phyloP scores from a whole-genome alignment of 1,284 basidiomycete genomes.

The Mycena sp. region DNA sequence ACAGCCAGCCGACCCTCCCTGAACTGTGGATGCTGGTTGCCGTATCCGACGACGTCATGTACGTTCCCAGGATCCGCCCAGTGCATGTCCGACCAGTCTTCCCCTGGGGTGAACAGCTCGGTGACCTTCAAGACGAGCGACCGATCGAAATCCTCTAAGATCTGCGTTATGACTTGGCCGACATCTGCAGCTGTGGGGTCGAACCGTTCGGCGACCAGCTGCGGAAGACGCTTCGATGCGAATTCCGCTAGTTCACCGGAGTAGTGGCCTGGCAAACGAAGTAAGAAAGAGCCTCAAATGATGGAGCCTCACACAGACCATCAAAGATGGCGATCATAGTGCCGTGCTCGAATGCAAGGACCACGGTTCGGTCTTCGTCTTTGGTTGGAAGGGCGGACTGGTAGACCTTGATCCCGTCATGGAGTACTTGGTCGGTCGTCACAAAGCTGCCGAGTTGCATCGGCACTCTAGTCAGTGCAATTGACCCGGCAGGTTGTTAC shows the following conservation, averaged over 20 bases:
- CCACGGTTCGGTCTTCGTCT: no score
- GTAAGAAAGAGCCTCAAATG: neutral
- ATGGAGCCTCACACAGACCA: conserved; percentile 6
- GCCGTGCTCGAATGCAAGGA: no score
- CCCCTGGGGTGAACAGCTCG: neutral
- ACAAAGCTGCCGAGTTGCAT: neutral
- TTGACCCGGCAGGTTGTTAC: no score
- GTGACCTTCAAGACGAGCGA: neutral
- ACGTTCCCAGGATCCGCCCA: neutral
- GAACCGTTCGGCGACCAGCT: conserved; percentile 5
- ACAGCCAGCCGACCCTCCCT: neutral
- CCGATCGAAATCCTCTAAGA: no score
- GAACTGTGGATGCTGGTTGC: neutral
- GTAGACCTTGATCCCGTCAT: conserved; percentile 1
- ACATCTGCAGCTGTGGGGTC: neutral
- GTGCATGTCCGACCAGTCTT: neutral
- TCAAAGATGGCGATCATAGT: conserved; percentile 17
- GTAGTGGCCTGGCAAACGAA: conserved; percentile 8
- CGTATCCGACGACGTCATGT: neutral
- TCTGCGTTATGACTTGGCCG: conserved; percentile 4
- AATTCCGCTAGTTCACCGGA: conserved; percentile 3
- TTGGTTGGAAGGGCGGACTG: no score
- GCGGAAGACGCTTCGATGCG: conserved; percentile 4
- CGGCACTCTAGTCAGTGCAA: no score
- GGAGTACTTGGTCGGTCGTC: neutral